Conservation (phyloP, 2,329 filamentous ascomycete species). For the Ceratocystis variospora region DNA sequence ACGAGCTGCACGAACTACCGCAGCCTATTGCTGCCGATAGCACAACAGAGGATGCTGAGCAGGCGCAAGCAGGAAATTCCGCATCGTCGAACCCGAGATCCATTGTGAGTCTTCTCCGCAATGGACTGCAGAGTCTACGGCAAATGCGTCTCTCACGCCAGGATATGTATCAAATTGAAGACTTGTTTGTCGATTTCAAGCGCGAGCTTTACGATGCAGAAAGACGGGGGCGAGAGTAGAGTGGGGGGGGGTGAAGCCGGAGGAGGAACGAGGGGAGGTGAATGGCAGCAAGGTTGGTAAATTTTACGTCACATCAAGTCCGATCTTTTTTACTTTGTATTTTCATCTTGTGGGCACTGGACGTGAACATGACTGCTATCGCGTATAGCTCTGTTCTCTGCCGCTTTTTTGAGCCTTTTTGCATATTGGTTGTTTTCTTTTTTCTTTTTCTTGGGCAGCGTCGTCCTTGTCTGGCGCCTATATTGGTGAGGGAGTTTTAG, state of each 20-base stretch:
- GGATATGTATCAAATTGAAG: constrained; percentile 59
- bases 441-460: no score
- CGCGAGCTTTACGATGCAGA: constrained; percentile 59
- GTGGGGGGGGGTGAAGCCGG: background rate
- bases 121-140: constrained; percentile 42
- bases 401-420: no score
- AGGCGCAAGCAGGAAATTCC: no score
- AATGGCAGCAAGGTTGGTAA: background rate
- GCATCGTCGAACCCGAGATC: constrained; percentile 8
- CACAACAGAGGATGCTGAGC: background rate
- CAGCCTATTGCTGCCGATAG: background rate
- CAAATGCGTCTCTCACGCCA: constrained; percentile 45
- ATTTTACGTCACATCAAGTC: background rate
- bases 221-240: constrained; percentile 36
- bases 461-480: no score
- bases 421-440: no score
- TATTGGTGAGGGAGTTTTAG: no score
- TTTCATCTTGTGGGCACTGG: background rate
- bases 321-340: background rate
- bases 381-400: no score
- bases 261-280: background rate
- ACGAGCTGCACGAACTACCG: background rate
- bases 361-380: no score
- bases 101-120: constrained; percentile 26
- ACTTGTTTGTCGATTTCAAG: constrained; percentile 67